Conservation (phyloP, 352 stramenopile species). For the Phytophthora citricola region DNA sequence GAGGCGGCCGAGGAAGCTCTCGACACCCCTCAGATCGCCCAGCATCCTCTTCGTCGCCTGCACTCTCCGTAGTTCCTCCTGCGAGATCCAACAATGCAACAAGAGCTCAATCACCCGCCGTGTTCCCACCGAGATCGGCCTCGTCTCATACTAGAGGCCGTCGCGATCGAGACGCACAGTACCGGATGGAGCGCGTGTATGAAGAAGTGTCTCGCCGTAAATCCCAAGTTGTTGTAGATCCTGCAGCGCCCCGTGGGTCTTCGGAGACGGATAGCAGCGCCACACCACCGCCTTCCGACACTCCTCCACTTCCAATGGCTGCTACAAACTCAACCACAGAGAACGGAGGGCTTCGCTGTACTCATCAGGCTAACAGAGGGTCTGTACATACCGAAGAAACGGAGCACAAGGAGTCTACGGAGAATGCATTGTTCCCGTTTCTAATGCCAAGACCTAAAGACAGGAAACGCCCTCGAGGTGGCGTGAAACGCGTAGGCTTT, state of each 20-base stretch:
- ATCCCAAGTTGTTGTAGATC: conserved; percentile 23
- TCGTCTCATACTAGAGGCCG: conserved; percentile 12
- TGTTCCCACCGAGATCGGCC: conserved; percentile 12
- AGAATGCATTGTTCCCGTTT: conserved; percentile 9
- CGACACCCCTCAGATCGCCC: background rate
- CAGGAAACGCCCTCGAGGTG: conserved; percentile 32
- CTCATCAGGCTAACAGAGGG: conserved; percentile 6
- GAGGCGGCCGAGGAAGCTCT: conserved; percentile 15
- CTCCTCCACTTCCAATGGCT: conserved; percentile 12
- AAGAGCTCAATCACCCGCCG: conserved; percentile 12
- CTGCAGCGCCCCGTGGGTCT: conserved; percentile 23
- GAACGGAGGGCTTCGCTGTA: conserved; percentile 23
- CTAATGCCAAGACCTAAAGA: conserved; percentile 24
- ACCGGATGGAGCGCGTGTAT: conserved; percentile 64
- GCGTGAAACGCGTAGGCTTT: conserved; percentile 39
- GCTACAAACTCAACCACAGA: conserved; percentile 31
- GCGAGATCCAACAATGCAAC: conserved; percentile 10
- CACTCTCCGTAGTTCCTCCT: background rate
- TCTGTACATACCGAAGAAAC: background rate
- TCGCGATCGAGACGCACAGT: conserved; percentile 35
- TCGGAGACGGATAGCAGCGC: conserved; percentile 39
- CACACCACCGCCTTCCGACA: conserved; percentile 20
- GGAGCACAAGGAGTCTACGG: background rate
- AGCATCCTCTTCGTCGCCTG: background rate
- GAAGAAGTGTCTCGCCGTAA: conserved; percentile 52